These are phyloP conservation scores for Geotrichum klebahnii DNA, from an alignment of 1,139 yeast species.

Conservation along the genomic window DNA sequence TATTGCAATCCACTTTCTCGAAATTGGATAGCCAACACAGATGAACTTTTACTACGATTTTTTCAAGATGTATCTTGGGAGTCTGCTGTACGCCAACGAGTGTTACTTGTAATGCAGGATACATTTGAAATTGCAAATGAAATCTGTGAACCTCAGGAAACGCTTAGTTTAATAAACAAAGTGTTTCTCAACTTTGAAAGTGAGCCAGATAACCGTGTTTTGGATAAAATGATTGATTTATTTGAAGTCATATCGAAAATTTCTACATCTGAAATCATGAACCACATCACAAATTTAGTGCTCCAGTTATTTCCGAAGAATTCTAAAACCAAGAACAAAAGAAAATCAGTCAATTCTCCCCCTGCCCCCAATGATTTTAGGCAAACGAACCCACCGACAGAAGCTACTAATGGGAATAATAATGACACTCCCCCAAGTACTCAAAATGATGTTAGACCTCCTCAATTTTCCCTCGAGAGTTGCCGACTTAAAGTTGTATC, in stretches of 20 bases:
- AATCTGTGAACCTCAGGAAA: slow-evolving; percentile 24
- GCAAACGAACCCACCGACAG: no score
- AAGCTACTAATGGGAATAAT: no score
- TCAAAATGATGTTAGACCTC: not conserved
- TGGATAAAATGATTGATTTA: slow-evolving; percentile 39
- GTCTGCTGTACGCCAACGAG: slow-evolving; percentile 41
- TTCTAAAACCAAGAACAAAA: not conserved
- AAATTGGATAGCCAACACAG: slow-evolving; percentile 51
- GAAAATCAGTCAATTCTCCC: not conserved
- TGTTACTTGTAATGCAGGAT: slow-evolving; percentile 46
- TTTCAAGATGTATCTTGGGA: slow-evolving; percentile 40
- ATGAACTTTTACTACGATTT: slow-evolving; percentile 47
- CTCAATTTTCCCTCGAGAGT: not conserved
- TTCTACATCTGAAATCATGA: not conserved
- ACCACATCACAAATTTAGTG: slow-evolving; percentile 1
- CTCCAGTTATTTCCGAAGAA: not conserved
- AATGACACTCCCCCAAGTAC: no score
- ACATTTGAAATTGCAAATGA: slow-evolving; percentile 36
- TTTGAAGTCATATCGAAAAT: slow-evolving; percentile 23
- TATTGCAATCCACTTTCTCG: slow-evolving; percentile 53
- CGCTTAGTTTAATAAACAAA: slow-evolving; percentile 25
- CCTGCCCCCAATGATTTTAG: not conserved
- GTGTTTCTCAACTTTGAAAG: slow-evolving; percentile 25
- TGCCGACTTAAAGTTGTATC: slow-evolving; percentile 21
- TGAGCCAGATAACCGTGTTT: slow-evolving; percentile 39